Evolutionary conservation across 2,329 filamentous ascomycete species (phyloP).

Genomic region (Colletotrichum echinochloae): DNA sequence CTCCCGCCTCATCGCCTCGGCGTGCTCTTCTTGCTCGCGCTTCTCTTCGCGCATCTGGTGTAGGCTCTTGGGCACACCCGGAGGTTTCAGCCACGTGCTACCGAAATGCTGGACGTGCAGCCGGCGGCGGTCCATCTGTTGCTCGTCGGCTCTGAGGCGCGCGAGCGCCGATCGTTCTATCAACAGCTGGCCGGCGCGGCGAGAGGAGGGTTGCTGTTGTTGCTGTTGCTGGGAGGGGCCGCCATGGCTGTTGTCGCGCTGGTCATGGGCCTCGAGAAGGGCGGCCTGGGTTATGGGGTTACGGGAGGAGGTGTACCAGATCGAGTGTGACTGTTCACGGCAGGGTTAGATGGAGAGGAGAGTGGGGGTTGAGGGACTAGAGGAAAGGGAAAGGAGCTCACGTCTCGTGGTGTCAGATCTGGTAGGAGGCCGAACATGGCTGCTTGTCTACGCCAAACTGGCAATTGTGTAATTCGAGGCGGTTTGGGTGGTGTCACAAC

Average conservation of each 20-base stretch:
- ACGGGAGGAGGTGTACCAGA: slow-evolving; percentile 79
- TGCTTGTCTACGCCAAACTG: neutral
- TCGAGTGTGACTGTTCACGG: slow-evolving; percentile 70
- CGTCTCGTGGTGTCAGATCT: slow-evolving; percentile 77
- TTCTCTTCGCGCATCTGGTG: slow-evolving; percentile 91
- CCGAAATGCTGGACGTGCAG: slow-evolving; percentile 88
- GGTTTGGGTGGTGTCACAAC: neutral
- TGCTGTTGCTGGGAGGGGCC: slow-evolving; percentile 43
- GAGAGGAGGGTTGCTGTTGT: slow-evolving; percentile 41
- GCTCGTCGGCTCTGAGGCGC: slow-evolving; percentile 80
- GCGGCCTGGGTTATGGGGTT: slow-evolving; percentile 56
- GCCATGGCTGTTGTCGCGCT: slow-evolving; percentile 47
- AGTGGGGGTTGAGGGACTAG: neutral
- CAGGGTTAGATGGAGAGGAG: slow-evolving; percentile 41
- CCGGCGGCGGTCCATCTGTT: slow-evolving; percentile 80
- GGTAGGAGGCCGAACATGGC: slow-evolving; percentile 74
- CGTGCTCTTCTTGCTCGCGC: slow-evolving; percentile 87
- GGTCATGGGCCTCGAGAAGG: slow-evolving; percentile 50
- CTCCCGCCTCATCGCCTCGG: slow-evolving; percentile 78
- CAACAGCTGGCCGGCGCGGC: slow-evolving; percentile 57
- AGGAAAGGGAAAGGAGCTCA: slow-evolving; percentile 54
- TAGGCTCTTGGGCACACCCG: slow-evolving; percentile 88
- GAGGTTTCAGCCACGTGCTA: slow-evolving; percentile 89
- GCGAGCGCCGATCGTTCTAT: slow-evolving; percentile 73
- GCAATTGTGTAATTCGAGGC: neutral